These are phyloP conservation scores for Xylariales sp. DNA, from an alignment of 2,329 filamentous ascomycete species.

Conservation along the genomic window DNA sequence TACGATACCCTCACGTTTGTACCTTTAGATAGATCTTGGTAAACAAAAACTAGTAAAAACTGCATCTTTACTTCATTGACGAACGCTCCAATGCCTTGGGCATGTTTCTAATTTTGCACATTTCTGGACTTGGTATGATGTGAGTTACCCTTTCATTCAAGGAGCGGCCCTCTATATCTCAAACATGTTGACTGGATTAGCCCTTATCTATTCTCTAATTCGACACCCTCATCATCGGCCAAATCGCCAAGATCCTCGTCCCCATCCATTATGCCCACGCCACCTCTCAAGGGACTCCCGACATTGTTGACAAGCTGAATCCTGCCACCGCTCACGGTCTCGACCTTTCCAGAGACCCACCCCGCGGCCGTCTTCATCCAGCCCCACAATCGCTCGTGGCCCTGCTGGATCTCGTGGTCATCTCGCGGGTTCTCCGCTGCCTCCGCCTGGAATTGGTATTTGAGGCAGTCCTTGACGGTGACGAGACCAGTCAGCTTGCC, in stretches of 20 bases:
- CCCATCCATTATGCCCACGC: constrained; percentile 41
- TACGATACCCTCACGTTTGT: too few species aligned
- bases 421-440: constrained; percentile 70
- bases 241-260: constrained; percentile 36
- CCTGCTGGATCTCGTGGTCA: constrained; percentile 49
- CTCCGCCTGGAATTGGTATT: constrained; percentile 96
- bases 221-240: constrained; percentile 34
- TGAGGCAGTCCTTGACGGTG: constrained; percentile 94
- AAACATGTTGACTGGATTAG: too few species aligned
- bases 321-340: constrained; percentile 49
- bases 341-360: constrained; percentile 57
- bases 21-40: too few species aligned
- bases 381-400: constrained; percentile 63
- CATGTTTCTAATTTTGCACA: too few species aligned
- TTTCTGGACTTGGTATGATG: too few species aligned
- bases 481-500: constrained; percentile 81
- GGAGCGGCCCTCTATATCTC: too few species aligned
- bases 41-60: too few species aligned
- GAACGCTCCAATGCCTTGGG: too few species aligned
- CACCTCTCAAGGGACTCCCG: constrained; percentile 15
- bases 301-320: constrained; percentile 43
- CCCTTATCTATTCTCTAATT: constrained; percentile 26
- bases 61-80: too few species aligned
- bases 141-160: too few species aligned
- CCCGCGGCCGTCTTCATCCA: constrained; percentile 46